Evolutionary conservation across 768 basidiomycete genomes (phyloP).

Genomic region (Obba rivulosa): DNA sequence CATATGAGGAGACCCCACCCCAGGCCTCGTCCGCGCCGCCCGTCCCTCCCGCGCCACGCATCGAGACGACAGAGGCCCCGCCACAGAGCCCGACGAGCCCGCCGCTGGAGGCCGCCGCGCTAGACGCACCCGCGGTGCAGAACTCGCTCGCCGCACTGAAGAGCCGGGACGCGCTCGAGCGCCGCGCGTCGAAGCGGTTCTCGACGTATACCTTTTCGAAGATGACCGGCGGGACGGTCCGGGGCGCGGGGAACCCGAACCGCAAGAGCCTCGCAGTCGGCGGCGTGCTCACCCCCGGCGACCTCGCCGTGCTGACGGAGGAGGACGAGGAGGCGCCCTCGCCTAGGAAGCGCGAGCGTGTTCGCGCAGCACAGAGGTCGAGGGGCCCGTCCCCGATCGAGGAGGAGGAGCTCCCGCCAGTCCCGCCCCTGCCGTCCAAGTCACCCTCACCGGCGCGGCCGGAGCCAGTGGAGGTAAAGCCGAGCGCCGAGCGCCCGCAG

Average conservation of each 20-base stretch:
- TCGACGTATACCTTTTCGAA: slow-evolving; percentile 92
- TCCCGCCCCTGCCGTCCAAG: slow-evolving; percentile 25
- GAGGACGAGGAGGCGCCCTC: slow-evolving; percentile 53
- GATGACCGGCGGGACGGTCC: slow-evolving; percentile 68
- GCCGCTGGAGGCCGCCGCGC: slow-evolving; percentile 14
- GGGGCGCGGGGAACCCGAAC: slow-evolving; percentile 45
- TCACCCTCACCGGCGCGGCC: slow-evolving; percentile 10
- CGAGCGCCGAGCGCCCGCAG: background rate
- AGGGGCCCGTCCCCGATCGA: slow-evolving; percentile 25
- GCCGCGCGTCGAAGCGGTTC: slow-evolving; percentile 93
- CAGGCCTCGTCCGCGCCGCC: background rate
- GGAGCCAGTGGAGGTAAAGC: background rate
- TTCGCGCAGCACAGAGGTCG: slow-evolving; percentile 8
- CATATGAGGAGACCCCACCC: background rate
- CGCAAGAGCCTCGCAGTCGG: slow-evolving; percentile 61
- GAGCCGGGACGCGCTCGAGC: slow-evolving; percentile 78
- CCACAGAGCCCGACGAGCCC: slow-evolving; percentile 19
- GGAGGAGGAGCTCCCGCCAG: slow-evolving; percentile 27
- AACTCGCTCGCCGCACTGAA: slow-evolving; percentile 85
- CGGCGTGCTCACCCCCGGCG: slow-evolving; percentile 58
- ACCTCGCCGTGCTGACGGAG: slow-evolving; percentile 70
- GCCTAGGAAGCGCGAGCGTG: slow-evolving; percentile 14
- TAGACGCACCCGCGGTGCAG: slow-evolving; percentile 61
- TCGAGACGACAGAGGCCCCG: slow-evolving; percentile 29
- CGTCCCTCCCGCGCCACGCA: background rate